Evolutionary conservation across 495 filamentous ascomycete species (phyloP).

Genomic region (Aspergillus panamensis): DNA sequence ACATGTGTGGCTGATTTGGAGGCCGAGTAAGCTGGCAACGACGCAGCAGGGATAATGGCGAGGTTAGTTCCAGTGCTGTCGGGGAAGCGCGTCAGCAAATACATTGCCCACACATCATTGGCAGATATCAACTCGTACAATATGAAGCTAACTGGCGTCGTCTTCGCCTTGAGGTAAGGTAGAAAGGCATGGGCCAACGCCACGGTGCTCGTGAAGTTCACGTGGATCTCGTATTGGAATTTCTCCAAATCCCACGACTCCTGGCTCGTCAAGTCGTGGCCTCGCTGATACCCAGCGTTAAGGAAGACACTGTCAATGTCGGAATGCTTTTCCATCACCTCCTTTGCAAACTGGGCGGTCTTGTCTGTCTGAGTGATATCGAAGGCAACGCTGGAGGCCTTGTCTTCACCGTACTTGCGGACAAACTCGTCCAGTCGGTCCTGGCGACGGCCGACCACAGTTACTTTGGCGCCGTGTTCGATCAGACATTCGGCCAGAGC

Average conservation of each 20-base stretch:
- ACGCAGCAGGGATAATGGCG: conserved; percentile 36
- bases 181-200: conserved; percentile 58
- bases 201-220: conserved; percentile 63
- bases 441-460: conserved; percentile 61
- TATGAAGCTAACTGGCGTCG: conserved; percentile 29
- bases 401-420: conserved; percentile 53
- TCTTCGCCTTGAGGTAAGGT: conserved; percentile 52
- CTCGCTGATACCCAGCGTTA: conserved; percentile 41
- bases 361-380: conserved; percentile 59
- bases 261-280: conserved; percentile 56
- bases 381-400: conserved; percentile 49
- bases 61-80: conserved; percentile 43
- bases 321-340: conserved; percentile 53
- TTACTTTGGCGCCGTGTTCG: conserved; percentile 55
- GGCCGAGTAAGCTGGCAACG: conserved; percentile 40
- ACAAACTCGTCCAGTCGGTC: conserved; percentile 63
- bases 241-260: conserved; percentile 48
- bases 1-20: conserved; percentile 45
- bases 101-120: background rate
- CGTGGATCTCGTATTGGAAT: conserved; percentile 51
- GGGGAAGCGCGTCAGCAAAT: background rate
- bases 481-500: conserved; percentile 63
- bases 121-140: conserved; percentile 20
- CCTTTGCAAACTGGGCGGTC: conserved; percentile 52
- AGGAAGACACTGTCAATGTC: conserved; percentile 41